Evolutionary conservation across 1,139 yeast genomes (phyloP).

Genomic region (Yamadazyma sp.): DNA sequence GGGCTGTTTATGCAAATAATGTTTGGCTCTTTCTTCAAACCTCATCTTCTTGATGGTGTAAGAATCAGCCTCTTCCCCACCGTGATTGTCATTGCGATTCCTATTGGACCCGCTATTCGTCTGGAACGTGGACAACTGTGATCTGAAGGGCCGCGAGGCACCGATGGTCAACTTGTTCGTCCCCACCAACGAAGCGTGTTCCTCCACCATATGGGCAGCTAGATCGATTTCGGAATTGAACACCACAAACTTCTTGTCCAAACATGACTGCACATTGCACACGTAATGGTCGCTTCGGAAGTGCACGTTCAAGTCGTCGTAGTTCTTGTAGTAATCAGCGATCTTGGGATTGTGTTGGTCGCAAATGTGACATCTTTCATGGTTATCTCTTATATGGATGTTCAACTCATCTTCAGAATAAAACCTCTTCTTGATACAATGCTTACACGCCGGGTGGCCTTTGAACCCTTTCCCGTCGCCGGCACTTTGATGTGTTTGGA

Average conservation of each 20-base stretch:
- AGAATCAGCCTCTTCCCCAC: constrained; percentile 34
- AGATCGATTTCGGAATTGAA: constrained; percentile 84
- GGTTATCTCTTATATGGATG: constrained; percentile 78
- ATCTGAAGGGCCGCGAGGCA: constrained; percentile 53
- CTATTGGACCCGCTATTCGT: constrained; percentile 6
- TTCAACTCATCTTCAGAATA: constrained; percentile 88
- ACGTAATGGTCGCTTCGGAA: constrained; percentile 72
- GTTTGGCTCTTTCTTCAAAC: constrained; percentile 83
- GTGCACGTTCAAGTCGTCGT: constrained; percentile 72
- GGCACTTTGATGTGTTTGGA: constrained; percentile 65
- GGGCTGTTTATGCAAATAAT: constrained; percentile 60
- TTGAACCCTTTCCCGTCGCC: constrained; percentile 74
- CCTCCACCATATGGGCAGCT: constrained; percentile 83
- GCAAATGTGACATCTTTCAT: constrained; percentile 90
- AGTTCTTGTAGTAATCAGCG: constrained; percentile 79
- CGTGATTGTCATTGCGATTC: constrained; percentile 8
- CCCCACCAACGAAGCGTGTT: constrained; percentile 67
- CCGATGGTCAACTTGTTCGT: constrained; percentile 45
- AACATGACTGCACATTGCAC: constrained; percentile 79
- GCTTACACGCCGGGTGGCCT: constrained; percentile 90
- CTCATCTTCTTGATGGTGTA: constrained; percentile 58
- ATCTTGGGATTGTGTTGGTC: constrained; percentile 63
- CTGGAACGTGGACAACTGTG: constrained; percentile 65
- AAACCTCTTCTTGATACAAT: constrained; percentile 72
- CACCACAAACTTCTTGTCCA: constrained; percentile 89